phyloP scores from a whole-genome alignment of 345 rosid species.

The Aquilaria sinensis region DNA sequence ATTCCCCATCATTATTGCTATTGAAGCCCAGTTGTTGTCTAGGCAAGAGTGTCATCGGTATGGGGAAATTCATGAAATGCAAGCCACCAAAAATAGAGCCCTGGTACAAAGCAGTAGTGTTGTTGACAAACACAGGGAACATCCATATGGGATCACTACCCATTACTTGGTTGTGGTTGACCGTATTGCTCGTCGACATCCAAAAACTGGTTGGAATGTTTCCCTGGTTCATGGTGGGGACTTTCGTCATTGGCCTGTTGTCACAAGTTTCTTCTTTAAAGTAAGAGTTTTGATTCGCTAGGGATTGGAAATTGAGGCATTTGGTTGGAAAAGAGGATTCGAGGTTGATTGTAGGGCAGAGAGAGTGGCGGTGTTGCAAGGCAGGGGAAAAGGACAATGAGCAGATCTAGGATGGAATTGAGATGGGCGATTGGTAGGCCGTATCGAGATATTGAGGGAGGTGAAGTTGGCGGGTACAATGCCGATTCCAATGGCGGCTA shows the following conservation, averaged over 20 bases:
- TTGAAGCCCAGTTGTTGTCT: constrained; percentile 66
- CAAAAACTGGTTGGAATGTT: constrained; percentile 86
- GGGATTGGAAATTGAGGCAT: constrained; percentile 68
- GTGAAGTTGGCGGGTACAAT: constrained; percentile 97
- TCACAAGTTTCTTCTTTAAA: constrained; percentile 55
- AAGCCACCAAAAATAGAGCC: constrained; percentile 75
- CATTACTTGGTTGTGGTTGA: constrained; percentile 53
- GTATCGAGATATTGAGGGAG: constrained; percentile 81
- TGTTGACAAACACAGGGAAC: constrained; percentile 54
- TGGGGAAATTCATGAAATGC: constrained; percentile 91
- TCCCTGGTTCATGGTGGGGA: constrained; percentile 48
- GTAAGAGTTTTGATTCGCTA: constrained; percentile 31
- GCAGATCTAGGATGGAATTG: constrained; percentile 77
- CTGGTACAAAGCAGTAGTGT: constrained; percentile 61
- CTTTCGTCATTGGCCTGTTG: constrained; percentile 30
- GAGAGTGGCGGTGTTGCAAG: constrained; percentile 43
- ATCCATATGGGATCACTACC: constrained; percentile 91
- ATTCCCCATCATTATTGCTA: constrained; percentile 25
- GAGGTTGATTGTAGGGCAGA: constrained; percentile 43
- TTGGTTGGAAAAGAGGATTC: constrained; percentile 39
- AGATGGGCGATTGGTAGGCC: constrained; percentile 88
- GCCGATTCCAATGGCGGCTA: constrained; percentile 97
- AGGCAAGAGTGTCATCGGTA: constrained; percentile 73
- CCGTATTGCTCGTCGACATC: constrained; percentile 57
- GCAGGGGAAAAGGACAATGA: constrained; percentile 53